A percentile compares a stretch with the other conserved stretches of the same genome.
Evolutionary conservation across 345 rosid genomes (phyloP).

Genomic region (Balakata baccata): DNA sequence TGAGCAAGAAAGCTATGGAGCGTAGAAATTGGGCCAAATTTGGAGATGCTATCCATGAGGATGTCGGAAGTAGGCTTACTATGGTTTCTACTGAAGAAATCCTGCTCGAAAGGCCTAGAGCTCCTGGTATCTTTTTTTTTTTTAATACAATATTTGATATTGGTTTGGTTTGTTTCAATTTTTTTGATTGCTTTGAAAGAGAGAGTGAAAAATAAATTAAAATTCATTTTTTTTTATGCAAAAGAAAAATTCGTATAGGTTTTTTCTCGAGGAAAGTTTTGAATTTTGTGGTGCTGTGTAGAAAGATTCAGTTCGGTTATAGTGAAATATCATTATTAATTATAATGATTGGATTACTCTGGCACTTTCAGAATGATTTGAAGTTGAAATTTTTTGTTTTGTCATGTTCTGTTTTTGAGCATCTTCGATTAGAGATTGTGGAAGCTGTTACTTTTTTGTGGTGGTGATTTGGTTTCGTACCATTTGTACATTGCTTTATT

Average conservation of each 20-base stretch:
- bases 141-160: background rate
- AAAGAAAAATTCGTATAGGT: no score
- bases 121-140: background rate
- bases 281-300: background rate
- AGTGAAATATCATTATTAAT: background rate
- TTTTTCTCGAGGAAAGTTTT: background rate
- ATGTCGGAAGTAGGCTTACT: slow-evolving; percentile 39
- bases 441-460: background rate
- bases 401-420: background rate
- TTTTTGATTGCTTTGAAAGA: background rate
- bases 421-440: background rate
- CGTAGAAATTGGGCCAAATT: slow-evolving; percentile 53
- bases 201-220: background rate
- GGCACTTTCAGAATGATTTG: background rate
- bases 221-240: no score
- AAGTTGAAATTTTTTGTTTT: background rate
- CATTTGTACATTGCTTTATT: no score
- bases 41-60: slow-evolving; percentile 53
- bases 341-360: background rate
- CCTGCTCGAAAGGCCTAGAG: slow-evolving; percentile 45
- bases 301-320: background rate
- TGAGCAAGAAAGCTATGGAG: slow-evolving; percentile 47
- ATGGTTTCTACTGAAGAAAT: slow-evolving; percentile 58
- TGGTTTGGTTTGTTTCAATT: background rate
- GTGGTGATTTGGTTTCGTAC: background rate